Evolutionary conservation across 2,329 filamentous ascomycete species (phyloP), one percentile per base, ranked within the genome.

Genomic region (Ilyonectria destructans): DNA sequence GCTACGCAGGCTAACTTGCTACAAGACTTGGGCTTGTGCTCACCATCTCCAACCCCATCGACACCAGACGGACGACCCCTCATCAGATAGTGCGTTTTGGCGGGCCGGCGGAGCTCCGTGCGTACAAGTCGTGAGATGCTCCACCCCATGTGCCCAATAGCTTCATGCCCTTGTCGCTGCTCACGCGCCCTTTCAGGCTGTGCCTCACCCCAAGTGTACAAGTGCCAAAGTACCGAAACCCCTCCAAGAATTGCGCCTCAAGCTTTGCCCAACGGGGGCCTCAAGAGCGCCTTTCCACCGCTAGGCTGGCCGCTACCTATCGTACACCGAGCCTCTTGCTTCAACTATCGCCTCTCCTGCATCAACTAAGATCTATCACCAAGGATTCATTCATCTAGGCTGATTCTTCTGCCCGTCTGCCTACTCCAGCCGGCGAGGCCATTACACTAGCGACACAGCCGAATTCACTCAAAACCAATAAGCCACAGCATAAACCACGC

Each of bases 131-230:
- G 29, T 6, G 19, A 21, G 12, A 46, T 12, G 45, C 45, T 23
- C 45, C 45, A 46, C 45, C 17, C 7, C 68, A 63, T 72, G 68
- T 72, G 71, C 69, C 66, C 61, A 69, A 60, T 63, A 54, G 45
- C 58, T 43, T 54, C 33, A 65, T 58, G 51, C 61, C 60, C 45
- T 63, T 63, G 46, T 65, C 49, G n/a, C 23, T 69, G 65, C 57
- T 61, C 65, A 66, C 63, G 58, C 65, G 63, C 60, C 54, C 61
- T 37, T 57, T 48, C 58, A 70, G 69, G 69, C 62, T 62, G 64
- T 65, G 57, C 55, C 49, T 65, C 31, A 57, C 51, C 46, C 29
- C n/a, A 54, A 57, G 19, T 59, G 10, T 35, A 21, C 56, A 55
- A 40, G 49, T 40, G 43, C 37, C 62, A 48, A 51, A 40, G 57